Evolutionary conservation across 495 filamentous ascomycete genomes (phyloP), one percentile per base, ranked within the genome.

Genomic region (Neurospora tetraspora): DNA sequence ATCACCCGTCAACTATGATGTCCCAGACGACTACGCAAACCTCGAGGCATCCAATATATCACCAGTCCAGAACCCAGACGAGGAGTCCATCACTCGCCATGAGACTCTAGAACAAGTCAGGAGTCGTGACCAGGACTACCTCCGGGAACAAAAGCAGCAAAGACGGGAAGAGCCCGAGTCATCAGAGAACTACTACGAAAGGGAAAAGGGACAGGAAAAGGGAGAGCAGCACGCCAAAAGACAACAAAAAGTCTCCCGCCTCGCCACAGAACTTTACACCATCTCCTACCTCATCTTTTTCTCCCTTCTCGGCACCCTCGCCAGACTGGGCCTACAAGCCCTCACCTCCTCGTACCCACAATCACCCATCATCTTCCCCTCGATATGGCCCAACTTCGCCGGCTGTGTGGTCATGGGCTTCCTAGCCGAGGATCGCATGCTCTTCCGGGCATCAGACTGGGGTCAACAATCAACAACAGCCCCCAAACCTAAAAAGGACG

Each of bases 321-420:
- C 94, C 12, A 87, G 95, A 11, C 86, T 98, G 0, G 94, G 94
- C 31, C 82, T 98, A 3, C 89, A 94, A 77, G 89, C 91, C 65
- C 82, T 99, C 36, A 95, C 94, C 5, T 88, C 88, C 73, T 96
- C 88, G 72, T 98, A 97, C 81, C 88, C 90, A 11, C 91, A 91
- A 27, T 88, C 92, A 0, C 94, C 94, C 5, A 83, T 94, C 37
- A 82, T 89, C 4, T 93, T 91, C 39, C 83, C 88, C 53, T 90
- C 93, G 4, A 81, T 97, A 39, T 99, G 96, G 96, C 91, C 95
- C 61, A 97, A 99, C 76, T 91, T 97, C 73, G 87, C 82, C n/a
- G 96, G 96, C 11, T 90, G 90, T 71, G 75, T 97, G 0, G 72
- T 97, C 65, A 90, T 99, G 88, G 95, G 96, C 23, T 96, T 97